Base-by-base conservation (phyloP, 306 rosid genomes). In the Fragaria iinumae region DNA sequence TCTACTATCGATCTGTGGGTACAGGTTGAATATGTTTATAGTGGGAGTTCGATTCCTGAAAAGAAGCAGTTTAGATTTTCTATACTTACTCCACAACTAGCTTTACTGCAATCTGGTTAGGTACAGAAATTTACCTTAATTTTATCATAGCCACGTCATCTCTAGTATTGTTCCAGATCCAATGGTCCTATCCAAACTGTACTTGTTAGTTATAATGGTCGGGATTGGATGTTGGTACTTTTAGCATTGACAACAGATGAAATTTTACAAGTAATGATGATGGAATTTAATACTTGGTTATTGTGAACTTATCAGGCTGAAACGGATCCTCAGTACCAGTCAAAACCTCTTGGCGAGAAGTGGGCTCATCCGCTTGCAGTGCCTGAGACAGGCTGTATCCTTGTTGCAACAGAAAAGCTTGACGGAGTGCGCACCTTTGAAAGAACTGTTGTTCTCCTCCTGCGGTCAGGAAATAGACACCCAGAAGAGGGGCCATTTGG, bases 321-420 rank as follows among this genome's bases (percentile, higher is more conserved):
- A 52, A 50, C 87, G 59, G 93, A 88, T 48, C 41, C 79, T 47
- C 86, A 84, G 23, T 85, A 80, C 55, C 83, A 70, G 77, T 85
- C 90, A 60, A 92, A 87, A 65, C 78, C 87, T 67, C 91, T 89
- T 5, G 90, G 83, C 45, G 59, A 81, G 84, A 90, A 88, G 85
- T 96, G 99, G 99, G 99, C 99, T 25, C 99, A 96, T 81, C 99
- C 99, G 65, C 86, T 96, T 85, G 93, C 89, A 0, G 86, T 87
- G 16, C 97, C 99, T 13, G 98, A 96, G 90, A 89, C 97, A 48
- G 98, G 98, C 55, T 94, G 97, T 27, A 94, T 94, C 69, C 98
- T 92, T 38, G 95, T 94, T 71, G 97, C 98, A 77, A 94, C 98
- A 1, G 97, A 92, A 85, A 94, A 92, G 84, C 93, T 94, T 43